Evolutionary conservation across 164 flowering plant species (phyloP), one percentile per base, ranked within the genome.

Genomic region (Sedum album): DNA sequence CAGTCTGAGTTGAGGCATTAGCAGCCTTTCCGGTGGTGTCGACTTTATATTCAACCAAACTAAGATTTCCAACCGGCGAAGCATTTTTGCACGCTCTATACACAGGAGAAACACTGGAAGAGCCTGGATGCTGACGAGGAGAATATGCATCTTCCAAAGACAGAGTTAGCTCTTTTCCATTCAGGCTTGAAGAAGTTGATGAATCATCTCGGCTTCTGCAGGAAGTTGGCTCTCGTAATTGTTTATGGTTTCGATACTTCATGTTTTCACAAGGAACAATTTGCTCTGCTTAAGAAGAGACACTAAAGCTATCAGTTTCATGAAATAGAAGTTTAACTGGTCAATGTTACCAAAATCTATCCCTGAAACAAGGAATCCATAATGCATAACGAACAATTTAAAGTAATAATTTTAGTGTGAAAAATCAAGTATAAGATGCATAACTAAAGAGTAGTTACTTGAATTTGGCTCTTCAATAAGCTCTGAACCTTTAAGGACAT

Each of bases 401-500:
- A 31, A 55, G 60, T 1, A 14, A 26, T 8, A 55, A 9, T 57
- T 5, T 20, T 1, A 57, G 62, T 57, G 1, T 10, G 33, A 14
- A 55, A 23, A 57, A 57, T 11, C n/a, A 4, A 44, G 48, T 57
- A 18, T 26, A 26, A 55, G 61, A 55, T 17, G 61, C 61, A 55
- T 10, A 30, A 5, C 18, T n/a, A 15, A 1, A 26, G 68, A 46
- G 42, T 44, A 2, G 21, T 69, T 74, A 89, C 95, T 93, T 70
- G 95, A 81, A 71, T 78, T 82, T 41, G 85, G 76, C 20, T 86
- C 96, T 66, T 90, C 94, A 63, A 90, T 79, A 51, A 95, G 82
- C 79, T 95, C 97, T 6, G 99, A 92, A 66, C 99, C 99, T 75
- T 95, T 95, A 53, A 95, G 94, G 68, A 92, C 88, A 66, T 90